Conservation (phyloP, 2,329 filamentous ascomycete species). For the Cordyceps pruinosa region DNA sequence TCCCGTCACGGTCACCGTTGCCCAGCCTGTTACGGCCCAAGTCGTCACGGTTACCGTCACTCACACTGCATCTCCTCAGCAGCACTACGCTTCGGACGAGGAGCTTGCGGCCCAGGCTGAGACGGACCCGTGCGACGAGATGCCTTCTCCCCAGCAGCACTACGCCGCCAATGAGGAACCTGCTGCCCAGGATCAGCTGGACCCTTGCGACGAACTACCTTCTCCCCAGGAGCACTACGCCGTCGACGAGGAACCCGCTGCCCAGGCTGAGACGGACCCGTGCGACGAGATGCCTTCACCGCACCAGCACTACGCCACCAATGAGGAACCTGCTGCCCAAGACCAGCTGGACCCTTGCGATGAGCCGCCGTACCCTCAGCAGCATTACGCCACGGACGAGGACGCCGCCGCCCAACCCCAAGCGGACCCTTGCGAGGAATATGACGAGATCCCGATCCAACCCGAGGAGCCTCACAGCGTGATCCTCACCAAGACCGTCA, state of each 20-base stretch:
- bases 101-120: conserved; percentile 13
- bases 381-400: conserved; percentile 16
- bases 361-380: too few relatives aligned
- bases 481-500: conserved; percentile 7
- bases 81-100: conserved; percentile 16
- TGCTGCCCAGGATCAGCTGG: conserved; percentile 12
- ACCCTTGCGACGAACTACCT: not conserved
- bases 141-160: conserved; percentile 1
- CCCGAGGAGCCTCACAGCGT: conserved; percentile 6
- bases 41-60: conserved; percentile 18
- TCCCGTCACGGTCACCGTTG: conserved; percentile 7
- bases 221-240: conserved; percentile 8
- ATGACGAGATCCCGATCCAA: not conserved
- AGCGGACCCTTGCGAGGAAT: not conserved
- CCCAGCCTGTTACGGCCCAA: not conserved
- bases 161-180: conserved; percentile 17
- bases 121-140: not conserved
- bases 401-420: conserved; percentile 13
- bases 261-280: conserved; percentile 8
- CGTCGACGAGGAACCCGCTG: conserved; percentile 17
- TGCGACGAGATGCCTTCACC: too few relatives aligned
- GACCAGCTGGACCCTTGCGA: conserved; percentile 3
- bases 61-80: not conserved
- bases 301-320: conserved; percentile 13
- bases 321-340: conserved; percentile 15